Conservation (phyloP, 2,329 filamentous ascomycete genomes). For the Bipolaris zeicola region DNA sequence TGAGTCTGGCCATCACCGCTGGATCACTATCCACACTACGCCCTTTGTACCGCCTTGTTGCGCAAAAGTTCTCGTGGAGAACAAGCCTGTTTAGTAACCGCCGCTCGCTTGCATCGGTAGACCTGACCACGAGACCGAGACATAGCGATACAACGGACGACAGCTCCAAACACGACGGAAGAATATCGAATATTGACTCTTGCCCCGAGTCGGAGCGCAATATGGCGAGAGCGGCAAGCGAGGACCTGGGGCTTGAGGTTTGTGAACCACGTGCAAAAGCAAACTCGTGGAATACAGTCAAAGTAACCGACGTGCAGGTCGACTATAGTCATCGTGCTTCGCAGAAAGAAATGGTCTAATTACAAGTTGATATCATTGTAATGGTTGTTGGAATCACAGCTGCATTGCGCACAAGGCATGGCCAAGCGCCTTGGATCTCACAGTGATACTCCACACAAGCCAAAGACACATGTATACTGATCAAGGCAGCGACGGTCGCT, state of each 20-base stretch:
- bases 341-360: not conserved
- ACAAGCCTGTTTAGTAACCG: not conserved
- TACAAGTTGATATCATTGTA: not conserved
- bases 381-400: not conserved
- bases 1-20: conserved; percentile 24
- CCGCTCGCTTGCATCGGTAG: not conserved
- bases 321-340: not conserved
- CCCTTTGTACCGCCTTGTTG: conserved; percentile 14
- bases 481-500: too few species aligned
- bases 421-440: not conserved
- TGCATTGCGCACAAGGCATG: not conserved
- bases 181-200: not conserved
- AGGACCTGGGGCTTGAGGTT: not conserved
- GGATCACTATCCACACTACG: conserved; percentile 22
- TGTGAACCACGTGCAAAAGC: not conserved
- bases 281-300: not conserved
- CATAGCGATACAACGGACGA: not conserved
- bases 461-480: too few species aligned
- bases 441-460: not conserved
- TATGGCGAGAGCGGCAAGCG: not conserved
- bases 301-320: not conserved
- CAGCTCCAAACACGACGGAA: not conserved
- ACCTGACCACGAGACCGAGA: not conserved
- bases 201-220: not conserved
- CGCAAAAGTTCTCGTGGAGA: not conserved